A percentile compares a stretch with the other conserved stretches of the same genome.
phyloP scores from a whole-genome alignment of 78 protist genomes.

The Pigoraptor vietnamica region DNA sequence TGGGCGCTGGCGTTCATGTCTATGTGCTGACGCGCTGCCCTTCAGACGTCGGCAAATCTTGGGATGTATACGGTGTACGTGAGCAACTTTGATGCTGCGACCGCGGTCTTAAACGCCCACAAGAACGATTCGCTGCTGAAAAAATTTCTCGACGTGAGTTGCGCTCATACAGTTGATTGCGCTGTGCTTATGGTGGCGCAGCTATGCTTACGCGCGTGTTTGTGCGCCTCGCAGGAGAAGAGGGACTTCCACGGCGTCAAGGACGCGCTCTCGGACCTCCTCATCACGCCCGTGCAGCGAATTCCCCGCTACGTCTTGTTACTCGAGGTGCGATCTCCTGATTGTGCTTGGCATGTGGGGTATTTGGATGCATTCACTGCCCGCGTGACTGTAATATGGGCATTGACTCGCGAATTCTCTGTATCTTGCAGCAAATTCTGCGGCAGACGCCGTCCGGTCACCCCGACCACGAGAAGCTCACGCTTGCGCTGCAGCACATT shows the following conservation, averaged over 20 bases:
- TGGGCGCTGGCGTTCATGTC: not conserved
- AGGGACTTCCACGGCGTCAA: slow-evolving; percentile 12
- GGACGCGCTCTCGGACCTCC: slow-evolving; percentile 14
- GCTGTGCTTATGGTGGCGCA: too few relatives aligned
- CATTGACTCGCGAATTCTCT: not conserved
- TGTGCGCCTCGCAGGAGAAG: not conserved
- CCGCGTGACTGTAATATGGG: not conserved
- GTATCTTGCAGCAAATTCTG: slow-evolving; percentile 7
- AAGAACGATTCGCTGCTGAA: not conserved
- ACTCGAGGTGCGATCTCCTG: slow-evolving; percentile 25
- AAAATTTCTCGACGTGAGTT: slow-evolving; percentile 9
- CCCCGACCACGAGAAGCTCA: slow-evolving; percentile 15
- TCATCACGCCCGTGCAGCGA: slow-evolving; percentile 36
- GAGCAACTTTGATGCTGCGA: not conserved
- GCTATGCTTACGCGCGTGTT: too few relatives aligned
- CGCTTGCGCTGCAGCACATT: not conserved
- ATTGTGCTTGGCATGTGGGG: too few relatives aligned
- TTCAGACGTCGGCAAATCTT: not conserved
- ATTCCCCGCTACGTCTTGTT: slow-evolving; percentile 33
- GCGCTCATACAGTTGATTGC: too few relatives aligned
- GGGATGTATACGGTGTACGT: slow-evolving; percentile 14
- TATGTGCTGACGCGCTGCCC: not conserved
- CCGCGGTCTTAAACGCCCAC: not conserved
- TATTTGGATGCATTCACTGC: not conserved
- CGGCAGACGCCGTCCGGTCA: slow-evolving; percentile 5